Conservation (phyloP, 2,329 filamentous ascomycete genomes). For the Sphaceloma murrayae region DNA sequence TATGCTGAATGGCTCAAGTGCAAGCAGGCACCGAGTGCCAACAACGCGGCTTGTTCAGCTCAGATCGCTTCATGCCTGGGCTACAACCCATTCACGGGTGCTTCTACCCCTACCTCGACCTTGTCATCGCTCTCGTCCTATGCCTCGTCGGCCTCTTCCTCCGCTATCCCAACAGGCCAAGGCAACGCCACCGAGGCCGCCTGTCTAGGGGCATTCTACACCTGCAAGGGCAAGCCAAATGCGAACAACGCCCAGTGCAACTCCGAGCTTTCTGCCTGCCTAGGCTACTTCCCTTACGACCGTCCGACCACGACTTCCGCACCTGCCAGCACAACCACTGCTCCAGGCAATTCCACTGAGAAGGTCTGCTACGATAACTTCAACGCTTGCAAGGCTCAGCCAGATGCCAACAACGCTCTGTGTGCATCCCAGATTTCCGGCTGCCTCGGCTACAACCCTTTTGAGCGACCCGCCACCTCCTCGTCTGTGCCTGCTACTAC, state of each 20-base stretch:
- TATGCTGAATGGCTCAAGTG: conserved; percentile 8
- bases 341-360: conserved; percentile 1
- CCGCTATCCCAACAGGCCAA: neutral
- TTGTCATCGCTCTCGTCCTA: neutral
- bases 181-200: neutral
- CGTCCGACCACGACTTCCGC: conserved; percentile 1
- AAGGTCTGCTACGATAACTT: conserved; percentile 13
- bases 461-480: conserved; percentile 1
- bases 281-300: conserved; percentile 13
- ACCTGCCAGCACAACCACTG: neutral
- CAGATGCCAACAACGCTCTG: conserved; percentile 15
- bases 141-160: neutral
- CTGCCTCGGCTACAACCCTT: conserved; percentile 17
- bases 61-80: conserved; percentile 16
- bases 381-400: conserved; percentile 13
- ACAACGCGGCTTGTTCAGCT: conserved; percentile 15
- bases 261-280: conserved; percentile 7
- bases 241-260: conserved; percentile 17
- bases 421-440: conserved; percentile 13
- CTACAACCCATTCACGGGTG: conserved; percentile 17
- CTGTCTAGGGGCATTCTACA: conserved; percentile 1
- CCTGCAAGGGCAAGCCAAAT: neutral
- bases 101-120: neutral
- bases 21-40: conserved; percentile 15
- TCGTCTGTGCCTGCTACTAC: neutral